Evolutionary conservation across 1,139 yeast species (phyloP).

Genomic region (Blastobotrys illinoisensis): DNA sequence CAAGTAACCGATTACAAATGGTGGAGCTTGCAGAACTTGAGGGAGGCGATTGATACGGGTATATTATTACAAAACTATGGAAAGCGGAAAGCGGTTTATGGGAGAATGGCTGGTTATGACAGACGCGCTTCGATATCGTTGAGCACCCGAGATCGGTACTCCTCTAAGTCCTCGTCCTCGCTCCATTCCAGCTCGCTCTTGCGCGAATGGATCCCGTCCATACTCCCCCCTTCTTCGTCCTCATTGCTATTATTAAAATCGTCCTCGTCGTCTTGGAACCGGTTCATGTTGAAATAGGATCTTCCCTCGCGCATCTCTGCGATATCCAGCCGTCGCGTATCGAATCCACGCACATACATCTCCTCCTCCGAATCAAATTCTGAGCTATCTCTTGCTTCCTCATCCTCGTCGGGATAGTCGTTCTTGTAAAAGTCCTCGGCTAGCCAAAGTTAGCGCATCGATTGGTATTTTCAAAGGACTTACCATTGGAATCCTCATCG

Average conservation of each 20-base stretch:
- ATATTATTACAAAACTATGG: neutral
- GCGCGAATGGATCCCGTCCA: slow-evolving; percentile 5
- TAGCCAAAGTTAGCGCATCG: slow-evolving; percentile 9
- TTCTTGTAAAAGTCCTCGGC: slow-evolving; percentile 85
- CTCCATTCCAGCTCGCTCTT: slow-evolving; percentile 16
- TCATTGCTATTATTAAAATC: slow-evolving; percentile 16
- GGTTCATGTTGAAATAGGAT: slow-evolving; percentile 7
- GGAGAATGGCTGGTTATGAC: slow-evolving; percentile 5
- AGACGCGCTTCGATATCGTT: slow-evolving; percentile 19
- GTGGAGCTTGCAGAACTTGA: no score
- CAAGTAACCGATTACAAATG: neutral
- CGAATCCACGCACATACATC: slow-evolving; percentile 3
- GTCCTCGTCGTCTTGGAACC: slow-evolving; percentile 16
- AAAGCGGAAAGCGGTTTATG: no score
- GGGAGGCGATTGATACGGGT: neutral
- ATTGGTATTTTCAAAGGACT: slow-evolving; percentile 4
- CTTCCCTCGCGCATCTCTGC: slow-evolving; percentile 15
- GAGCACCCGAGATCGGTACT: slow-evolving; percentile 27
- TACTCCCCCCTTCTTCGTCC: slow-evolving; percentile 11
- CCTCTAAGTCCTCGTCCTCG: slow-evolving; percentile 25
- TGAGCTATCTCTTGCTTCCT: slow-evolving; percentile 14
- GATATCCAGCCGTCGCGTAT: slow-evolving; percentile 11
- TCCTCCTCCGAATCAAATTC: slow-evolving; percentile 14
- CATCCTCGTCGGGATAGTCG: slow-evolving; percentile 90
- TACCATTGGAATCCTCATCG: slow-evolving; percentile 72